Evolutionary conservation across 805 yeast species (phyloP).

Genomic region (Cyberlindnera nakhonratchasimensis): DNA sequence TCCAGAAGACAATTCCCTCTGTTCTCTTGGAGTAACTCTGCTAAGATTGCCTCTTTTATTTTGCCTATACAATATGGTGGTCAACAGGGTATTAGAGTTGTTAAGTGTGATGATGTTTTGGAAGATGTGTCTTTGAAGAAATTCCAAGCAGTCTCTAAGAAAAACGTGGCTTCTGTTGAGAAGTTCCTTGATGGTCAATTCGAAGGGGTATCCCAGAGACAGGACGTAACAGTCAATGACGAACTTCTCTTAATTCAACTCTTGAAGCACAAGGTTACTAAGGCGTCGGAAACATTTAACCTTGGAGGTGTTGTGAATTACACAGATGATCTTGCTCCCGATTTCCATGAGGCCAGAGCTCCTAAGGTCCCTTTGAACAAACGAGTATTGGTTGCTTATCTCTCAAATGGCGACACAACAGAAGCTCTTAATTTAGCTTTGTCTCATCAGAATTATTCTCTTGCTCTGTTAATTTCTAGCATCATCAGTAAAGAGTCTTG

Average conservation of each 20-base stretch:
- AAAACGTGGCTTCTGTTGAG: slow-evolving; percentile 27
- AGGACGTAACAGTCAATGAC: slow-evolving; percentile 49
- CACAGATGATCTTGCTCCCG: slow-evolving; percentile 9
- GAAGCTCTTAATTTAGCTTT: slow-evolving; percentile 64
- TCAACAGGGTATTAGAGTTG: slow-evolving; percentile 37
- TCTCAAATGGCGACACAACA: slow-evolving; percentile 60
- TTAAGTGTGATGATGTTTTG: slow-evolving; percentile 32
- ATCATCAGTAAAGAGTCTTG: slow-evolving; percentile 60
- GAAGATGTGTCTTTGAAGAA: slow-evolving; percentile 32
- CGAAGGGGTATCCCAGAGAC: slow-evolving; percentile 6
- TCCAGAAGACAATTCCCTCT: slow-evolving; percentile 68
- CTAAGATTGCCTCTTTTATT: slow-evolving; percentile 41
- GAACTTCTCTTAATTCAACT: slow-evolving; percentile 58
- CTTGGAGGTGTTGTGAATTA: slow-evolving; percentile 23
- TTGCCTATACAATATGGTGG: slow-evolving; percentile 31
- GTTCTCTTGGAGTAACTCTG: slow-evolving; percentile 59
- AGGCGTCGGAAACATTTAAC: slow-evolving; percentile 16
- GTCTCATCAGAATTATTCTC: slow-evolving; percentile 66
- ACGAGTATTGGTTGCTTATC: slow-evolving; percentile 52
- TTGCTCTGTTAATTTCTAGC: slow-evolving; percentile 70
- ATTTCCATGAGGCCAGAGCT: slow-evolving; percentile 4
- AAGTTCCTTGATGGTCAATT: slow-evolving; percentile 26
- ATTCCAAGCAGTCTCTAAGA: slow-evolving; percentile 33
- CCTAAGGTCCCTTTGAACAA: slow-evolving; percentile 25
- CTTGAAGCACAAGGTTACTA: slow-evolving; percentile 24